Conservation (phyloP, 1,284 basidiomycete genomes). For the Xerocomus tenax region DNA sequence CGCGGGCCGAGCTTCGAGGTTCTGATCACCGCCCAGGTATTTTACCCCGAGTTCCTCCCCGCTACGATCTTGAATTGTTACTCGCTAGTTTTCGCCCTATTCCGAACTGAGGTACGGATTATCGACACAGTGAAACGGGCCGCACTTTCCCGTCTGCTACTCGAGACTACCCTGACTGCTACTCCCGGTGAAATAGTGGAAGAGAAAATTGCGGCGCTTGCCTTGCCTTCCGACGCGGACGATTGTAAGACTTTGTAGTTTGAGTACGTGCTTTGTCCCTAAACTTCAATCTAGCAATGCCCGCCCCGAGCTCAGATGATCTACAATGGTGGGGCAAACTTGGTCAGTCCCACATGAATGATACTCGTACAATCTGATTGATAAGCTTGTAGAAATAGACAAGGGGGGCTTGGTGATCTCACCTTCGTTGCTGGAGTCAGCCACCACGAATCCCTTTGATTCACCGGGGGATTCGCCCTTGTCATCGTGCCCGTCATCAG, state of each 20-base stretch:
- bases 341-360: slow-evolving; percentile 37
- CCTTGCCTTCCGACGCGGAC: slow-evolving; percentile 35
- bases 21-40: slow-evolving; percentile 91
- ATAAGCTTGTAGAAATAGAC: slow-evolving; percentile 43
- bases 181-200: slow-evolving; percentile 59
- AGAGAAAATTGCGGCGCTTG: slow-evolving; percentile 55
- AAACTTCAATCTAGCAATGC: slow-evolving; percentile 40
- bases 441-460: slow-evolving; percentile 58
- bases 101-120: slow-evolving; percentile 68
- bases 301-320: slow-evolving; percentile 70
- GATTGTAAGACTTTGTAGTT: slow-evolving; percentile 27
- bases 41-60: background rate
- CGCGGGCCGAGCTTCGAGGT: slow-evolving; percentile 72
- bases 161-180: slow-evolving; percentile 53
- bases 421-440: slow-evolving; percentile 37
- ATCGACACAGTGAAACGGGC: slow-evolving; percentile 72
- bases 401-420: slow-evolving; percentile 45
- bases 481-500: slow-evolving; percentile 69
- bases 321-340: slow-evolving; percentile 67
- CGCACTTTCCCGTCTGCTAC: slow-evolving; percentile 59
- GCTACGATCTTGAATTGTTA: background rate
- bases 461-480: slow-evolving; percentile 54
- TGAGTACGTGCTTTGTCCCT: slow-evolving; percentile 2
- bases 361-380: slow-evolving; percentile 1
- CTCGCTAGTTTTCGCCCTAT: slow-evolving; percentile 70